These are phyloP conservation scores for Thielaviopsis euricoi DNA, from an alignment of 2,329 filamentous ascomycete species.

Conservation along the genomic window DNA sequence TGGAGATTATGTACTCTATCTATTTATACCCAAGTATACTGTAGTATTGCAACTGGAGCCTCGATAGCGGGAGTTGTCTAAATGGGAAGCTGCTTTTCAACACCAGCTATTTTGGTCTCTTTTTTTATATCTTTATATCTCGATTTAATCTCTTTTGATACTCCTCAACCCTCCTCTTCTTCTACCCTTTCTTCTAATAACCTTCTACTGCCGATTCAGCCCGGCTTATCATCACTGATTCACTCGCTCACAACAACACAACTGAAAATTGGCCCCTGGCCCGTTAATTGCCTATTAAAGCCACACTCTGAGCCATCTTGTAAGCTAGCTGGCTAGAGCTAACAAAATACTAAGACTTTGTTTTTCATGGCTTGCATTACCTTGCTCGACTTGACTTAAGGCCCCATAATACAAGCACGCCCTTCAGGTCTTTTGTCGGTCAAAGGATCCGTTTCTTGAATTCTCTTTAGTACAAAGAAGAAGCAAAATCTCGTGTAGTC, in stretches of 20 bases:
- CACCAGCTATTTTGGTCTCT: not conserved
- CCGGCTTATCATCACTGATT: not conserved
- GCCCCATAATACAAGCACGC: not conserved
- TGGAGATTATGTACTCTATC: not conserved
- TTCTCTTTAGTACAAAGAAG: not conserved
- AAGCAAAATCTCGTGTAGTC: not conserved
- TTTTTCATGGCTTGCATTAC: no score
- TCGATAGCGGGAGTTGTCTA: not conserved
- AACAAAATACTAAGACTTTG: no score
- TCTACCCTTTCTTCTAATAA: no score
- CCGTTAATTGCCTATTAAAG: no score
- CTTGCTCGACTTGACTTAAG: no score
- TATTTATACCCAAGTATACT: not conserved
- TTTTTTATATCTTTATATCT: not conserved
- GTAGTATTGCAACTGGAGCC: not conserved
- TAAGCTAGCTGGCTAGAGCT: no score
- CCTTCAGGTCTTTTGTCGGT: not conserved
- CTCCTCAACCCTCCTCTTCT: no score
- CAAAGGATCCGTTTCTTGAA: not conserved
- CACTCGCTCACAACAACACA: no score
- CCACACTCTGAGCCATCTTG: no score
- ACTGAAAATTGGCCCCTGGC: not conserved
- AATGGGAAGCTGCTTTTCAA: not conserved
- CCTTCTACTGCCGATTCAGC: not conserved
- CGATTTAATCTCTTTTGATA: no score